Evolutionary conservation across 1,139 yeast species (phyloP).

Genomic region (Kluyveromyces sp.): DNA sequence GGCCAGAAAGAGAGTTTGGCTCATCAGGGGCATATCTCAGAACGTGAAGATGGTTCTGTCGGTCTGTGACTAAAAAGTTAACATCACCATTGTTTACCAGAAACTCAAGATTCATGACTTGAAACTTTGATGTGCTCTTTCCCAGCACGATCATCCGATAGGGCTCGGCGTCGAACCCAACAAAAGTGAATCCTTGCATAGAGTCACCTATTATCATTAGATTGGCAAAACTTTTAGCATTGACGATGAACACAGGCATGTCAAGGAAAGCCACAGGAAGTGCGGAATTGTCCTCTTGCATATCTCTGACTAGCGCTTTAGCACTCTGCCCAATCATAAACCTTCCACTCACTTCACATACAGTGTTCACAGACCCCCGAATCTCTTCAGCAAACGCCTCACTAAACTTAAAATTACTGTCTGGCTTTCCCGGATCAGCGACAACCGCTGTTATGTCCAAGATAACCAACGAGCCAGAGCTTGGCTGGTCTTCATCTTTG

Average conservation of each 20-base stretch:
- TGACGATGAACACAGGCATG: constrained; percentile 70
- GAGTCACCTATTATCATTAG: constrained; percentile 74
- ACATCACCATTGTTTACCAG: constrained; percentile 64
- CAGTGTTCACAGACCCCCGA: constrained; percentile 77
- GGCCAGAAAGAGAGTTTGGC: constrained; percentile 75
- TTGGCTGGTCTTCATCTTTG: constrained; percentile 75
- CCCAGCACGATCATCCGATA: constrained; percentile 77
- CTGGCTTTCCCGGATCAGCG: constrained; percentile 87
- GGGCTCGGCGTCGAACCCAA: constrained; percentile 94
- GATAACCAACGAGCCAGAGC: constrained; percentile 72
- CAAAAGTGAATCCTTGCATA: constrained; percentile 70
- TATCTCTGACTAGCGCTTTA: constrained; percentile 71
- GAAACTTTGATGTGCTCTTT: constrained; percentile 59
- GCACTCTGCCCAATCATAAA: constrained; percentile 85
- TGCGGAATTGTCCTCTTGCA: constrained; percentile 45
- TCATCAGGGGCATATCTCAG: constrained; percentile 91
- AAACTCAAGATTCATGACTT: constrained; percentile 61
- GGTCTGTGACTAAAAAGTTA: constrained; percentile 63
- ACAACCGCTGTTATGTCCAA: constrained; percentile 76
- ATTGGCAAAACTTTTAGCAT: constrained; percentile 77
- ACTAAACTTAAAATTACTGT: constrained; percentile 72
- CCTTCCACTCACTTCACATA: constrained; percentile 79
- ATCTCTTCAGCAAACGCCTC: constrained; percentile 69
- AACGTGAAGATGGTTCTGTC: constrained; percentile 61
- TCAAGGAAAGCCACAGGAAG: constrained; percentile 88